phyloP scores from a whole-genome alignment of 139 green algal species.

The Haematococcus sp. region DNA sequence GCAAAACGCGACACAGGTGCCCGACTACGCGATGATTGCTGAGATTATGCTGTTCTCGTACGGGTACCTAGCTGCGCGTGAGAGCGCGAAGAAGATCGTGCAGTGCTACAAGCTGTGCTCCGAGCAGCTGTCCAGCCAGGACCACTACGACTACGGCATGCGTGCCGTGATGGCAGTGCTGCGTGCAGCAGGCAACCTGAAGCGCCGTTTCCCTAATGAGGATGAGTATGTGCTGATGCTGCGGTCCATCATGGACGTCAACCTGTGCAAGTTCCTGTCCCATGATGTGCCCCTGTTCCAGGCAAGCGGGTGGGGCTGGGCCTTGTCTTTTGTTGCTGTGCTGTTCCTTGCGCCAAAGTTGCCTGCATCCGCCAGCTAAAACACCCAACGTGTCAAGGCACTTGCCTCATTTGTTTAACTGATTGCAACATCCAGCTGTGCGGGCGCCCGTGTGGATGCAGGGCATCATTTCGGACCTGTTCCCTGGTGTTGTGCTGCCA shows the following conservation, averaged over 20 bases:
- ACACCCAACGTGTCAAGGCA: too few species aligned
- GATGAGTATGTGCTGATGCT: conserved; percentile 47
- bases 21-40: conserved; percentile 60
- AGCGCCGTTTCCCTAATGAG: conserved; percentile 38
- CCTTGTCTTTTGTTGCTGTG: background rate
- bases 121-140: conserved; percentile 46
- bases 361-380: too few species aligned
- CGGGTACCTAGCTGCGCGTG: conserved; percentile 39
- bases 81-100: conserved; percentile 48
- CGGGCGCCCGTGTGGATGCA: too few species aligned
- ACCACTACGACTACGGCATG: conserved; percentile 65
- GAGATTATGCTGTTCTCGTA: conserved; percentile 69
- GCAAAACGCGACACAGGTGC: too few species aligned
- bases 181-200: conserved; percentile 70
- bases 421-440: too few species aligned
- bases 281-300: conserved; percentile 85
- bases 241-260: conserved; percentile 59
- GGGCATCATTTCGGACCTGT: conserved; percentile 65
- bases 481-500: conserved; percentile 60
- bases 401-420: too few species aligned
- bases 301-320: conserved; percentile 26
- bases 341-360: too few species aligned
- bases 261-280: conserved; percentile 65
- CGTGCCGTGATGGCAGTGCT: conserved; percentile 68
- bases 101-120: conserved; percentile 54